Evolutionary conservation across 1,284 basidiomycete genomes (phyloP).

Genomic region (Melampsora larici-populina): DNA sequence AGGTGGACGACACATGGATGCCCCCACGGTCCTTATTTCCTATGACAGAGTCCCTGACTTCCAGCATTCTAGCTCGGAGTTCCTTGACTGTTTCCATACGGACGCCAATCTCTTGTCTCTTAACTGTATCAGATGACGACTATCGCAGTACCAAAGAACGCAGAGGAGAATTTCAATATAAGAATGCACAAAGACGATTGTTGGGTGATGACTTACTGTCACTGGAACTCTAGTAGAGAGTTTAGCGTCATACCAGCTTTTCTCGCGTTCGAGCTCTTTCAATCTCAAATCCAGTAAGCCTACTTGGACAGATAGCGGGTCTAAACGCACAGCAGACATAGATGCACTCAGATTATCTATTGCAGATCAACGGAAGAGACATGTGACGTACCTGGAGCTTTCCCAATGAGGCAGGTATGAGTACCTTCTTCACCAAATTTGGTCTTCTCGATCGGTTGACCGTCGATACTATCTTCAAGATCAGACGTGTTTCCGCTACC

Average conservation of each 20-base stretch:
- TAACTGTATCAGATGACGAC: slow-evolving; percentile 25
- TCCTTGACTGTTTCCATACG: slow-evolving; percentile 34
- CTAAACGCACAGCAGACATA: slow-evolving; percentile 52
- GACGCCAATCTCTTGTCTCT: slow-evolving; percentile 29
- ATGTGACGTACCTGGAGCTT: slow-evolving; percentile 64
- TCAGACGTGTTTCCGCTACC: slow-evolving; percentile 10
- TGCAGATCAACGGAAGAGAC: background rate
- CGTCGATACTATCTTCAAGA: slow-evolving; percentile 54
- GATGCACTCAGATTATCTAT: slow-evolving; percentile 7
- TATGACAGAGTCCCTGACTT: background rate
- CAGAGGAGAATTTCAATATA: background rate
- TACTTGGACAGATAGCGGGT: slow-evolving; percentile 69
- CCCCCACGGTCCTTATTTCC: background rate
- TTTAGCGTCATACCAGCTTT: slow-evolving; percentile 7
- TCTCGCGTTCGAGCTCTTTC: slow-evolving; percentile 47
- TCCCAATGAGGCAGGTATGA: slow-evolving; percentile 78
- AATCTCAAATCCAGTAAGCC: slow-evolving; percentile 64
- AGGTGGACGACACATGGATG: background rate
- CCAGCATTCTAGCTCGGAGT: slow-evolving; percentile 26
- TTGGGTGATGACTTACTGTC: background rate
- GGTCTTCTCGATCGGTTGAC: slow-evolving; percentile 49
- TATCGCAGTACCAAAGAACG: background rate
- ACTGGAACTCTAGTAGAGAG: slow-evolving; percentile 17
- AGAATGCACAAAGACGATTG: background rate
- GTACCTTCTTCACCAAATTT: slow-evolving; percentile 87